Base-by-base conservation (phyloP, 225 moss, liverwort and hornwort genomes). In the Thuidium tamariscinum region DNA sequence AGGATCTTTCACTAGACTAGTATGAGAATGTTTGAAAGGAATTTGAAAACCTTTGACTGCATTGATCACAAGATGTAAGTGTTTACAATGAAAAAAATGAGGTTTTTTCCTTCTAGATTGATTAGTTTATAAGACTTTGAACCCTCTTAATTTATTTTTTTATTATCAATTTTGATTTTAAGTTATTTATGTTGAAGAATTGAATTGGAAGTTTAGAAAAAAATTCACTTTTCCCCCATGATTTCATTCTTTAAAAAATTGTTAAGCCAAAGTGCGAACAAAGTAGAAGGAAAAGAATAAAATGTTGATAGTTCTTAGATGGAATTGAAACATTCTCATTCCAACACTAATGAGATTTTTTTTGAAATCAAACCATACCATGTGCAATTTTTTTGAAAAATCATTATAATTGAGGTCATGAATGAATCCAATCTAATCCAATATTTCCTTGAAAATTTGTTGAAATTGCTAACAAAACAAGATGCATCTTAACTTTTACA, bases 201-300 rank as follows among this genome's bases (percentile, higher is more conserved):
- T 11, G 3, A 67, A 3, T 67, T 7, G 3, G 21, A 21, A 2
- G n/a, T 22, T 67, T 7, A 21, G 1, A 6, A 36, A 36, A 20
- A 36, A 36, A 17, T 9, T 16, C 3, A 5, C 1, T 0, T 2
- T 0, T 1, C 11, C 12, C 15, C 0, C 3, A 6, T 22, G 12
- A 22, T 37, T 36, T 21, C 66, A 66, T 20, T 66, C 1, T 36
- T 36, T 3, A 36, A 20, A 11, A 5, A 11, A 5, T 6, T 36
- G 0, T 36, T 36, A 21, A 66, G 2, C 11, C 3, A 7, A 36
- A 37, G 3, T 3, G 1, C 0, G 3, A n/a, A 36, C 21, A 66
- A 37, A 66, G 6, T 3, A 12, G 36, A 21, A 37, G 11, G 3
- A 11, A 37, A 11, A 66, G 21, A 0, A n/a, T n/a, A 21, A 37